Evolutionary conservation across 2,329 filamentous ascomycete species (phyloP), one percentile per base, ranked within the genome.

Genomic region (Didymella lethalis): DNA sequence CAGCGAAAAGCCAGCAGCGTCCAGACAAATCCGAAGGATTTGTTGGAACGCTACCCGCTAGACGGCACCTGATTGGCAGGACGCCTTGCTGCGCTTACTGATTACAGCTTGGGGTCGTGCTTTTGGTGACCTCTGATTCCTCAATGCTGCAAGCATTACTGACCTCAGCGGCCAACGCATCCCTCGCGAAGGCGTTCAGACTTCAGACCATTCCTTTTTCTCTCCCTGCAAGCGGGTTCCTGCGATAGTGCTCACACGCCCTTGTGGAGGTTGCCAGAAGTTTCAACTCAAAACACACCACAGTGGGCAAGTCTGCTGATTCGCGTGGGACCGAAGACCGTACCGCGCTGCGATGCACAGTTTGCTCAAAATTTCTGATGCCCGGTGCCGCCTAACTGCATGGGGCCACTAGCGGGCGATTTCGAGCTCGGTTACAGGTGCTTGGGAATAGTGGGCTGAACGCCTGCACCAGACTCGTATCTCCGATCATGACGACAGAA

Each of bases 401-500:
- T 57, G n/a, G 62, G 62, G 54, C 49, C 62, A 57, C 64, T 59
- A 65, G 59, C 59, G 57, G 46, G 66, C 67, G 61, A 67, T 54
- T 63, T 59, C 64, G 55, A 57, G 59, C 61, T 62, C 63, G 62
- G 63, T 67, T 64, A 68, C 66, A 65, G 64, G 68, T 64, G 60
- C 63, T 65, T 67, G 72, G 73, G 69, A 64, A 61, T 50, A 57
- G 62, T 62, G 61, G 61, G 53, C 55, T 58, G 60, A 63, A 59
- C 46, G 57, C 62, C 54, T 36, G 43, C 48, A 53, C 55, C 55
- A 58, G 25, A 49, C 49, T 46, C 10, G 48, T 53, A 52, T 51
- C 44, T 70, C 64, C 64, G 59, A 74, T 73, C 69, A 75, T 75
- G 71, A 75, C 73, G 73, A 72, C 59, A 70, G 54, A 49, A 58